These are phyloP conservation scores for Austroboletus niveus DNA, from an alignment of 1,284 basidiomycete genomes.

Conservation along the genomic window DNA sequence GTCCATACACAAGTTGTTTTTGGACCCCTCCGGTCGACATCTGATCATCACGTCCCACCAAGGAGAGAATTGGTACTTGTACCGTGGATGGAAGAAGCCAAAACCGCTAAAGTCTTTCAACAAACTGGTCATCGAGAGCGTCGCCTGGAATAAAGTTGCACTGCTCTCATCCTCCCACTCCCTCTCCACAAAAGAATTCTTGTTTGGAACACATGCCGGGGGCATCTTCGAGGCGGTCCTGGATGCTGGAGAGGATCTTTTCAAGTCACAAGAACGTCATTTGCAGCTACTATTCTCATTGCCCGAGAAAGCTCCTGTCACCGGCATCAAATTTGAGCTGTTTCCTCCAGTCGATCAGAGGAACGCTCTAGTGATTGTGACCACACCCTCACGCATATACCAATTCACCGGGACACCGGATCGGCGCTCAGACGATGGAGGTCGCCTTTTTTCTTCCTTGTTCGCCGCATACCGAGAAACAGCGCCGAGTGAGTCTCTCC, in stretches of 20 bases:
- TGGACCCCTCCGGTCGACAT: conserved; percentile 91
- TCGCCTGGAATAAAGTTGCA: conserved; percentile 90
- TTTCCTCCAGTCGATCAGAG: conserved; percentile 62
- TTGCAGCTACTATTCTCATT: conserved; percentile 78
- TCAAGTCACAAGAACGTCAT: conserved; percentile 86
- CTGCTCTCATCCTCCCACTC: conserved; percentile 62
- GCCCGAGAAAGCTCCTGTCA: conserved; percentile 76
- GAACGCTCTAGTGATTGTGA: conserved; percentile 72
- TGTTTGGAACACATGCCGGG: conserved; percentile 87
- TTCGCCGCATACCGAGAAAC: conserved; percentile 74
- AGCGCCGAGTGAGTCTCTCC: conserved; percentile 72
- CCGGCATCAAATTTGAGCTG: conserved; percentile 80
- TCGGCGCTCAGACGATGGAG: conserved; percentile 67
- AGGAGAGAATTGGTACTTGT: conserved; percentile 95
- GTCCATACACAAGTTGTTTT: conserved; percentile 76
- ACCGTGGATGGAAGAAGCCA: conserved; percentile 77
- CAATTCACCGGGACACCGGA: conserved; percentile 80
- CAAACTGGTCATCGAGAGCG: conserved; percentile 83
- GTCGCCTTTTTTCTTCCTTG: conserved; percentile 72
- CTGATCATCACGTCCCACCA: conserved; percentile 82
- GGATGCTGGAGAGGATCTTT: conserved; percentile 88
- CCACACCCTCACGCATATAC: conserved; percentile 88
- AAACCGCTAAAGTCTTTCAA: conserved; percentile 75
- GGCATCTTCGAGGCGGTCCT: conserved; percentile 83
- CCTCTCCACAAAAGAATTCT: conserved; percentile 79